Evolutionary conservation across 2,329 filamentous ascomycete genomes (phyloP), one percentile per base, ranked within the genome.

Genomic region (Bipolaris zeicola): DNA sequence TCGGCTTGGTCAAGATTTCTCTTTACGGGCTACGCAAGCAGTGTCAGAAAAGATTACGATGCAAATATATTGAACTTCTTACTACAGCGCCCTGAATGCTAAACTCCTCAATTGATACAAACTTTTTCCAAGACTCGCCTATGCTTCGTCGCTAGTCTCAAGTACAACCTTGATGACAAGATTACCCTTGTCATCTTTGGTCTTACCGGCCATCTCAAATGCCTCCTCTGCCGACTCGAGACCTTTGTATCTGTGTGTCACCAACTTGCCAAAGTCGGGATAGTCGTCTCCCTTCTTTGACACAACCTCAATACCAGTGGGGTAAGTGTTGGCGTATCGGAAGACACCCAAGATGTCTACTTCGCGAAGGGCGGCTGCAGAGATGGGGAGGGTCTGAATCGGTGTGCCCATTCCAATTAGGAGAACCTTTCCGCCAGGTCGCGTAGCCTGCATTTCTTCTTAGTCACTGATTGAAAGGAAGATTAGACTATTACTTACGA

Each of bases 341-440:
- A 92, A 92, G 28, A 91, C 87, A 33, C 89, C 89, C n/a, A 91
- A 77, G 31, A 92, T 88, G 70, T 92, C 89, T 41, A 92, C 87
- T 76, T 93, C 90, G 36, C 89, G 84, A 26, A 91, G 79, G 37
- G 89, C 88, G 3, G 89, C 89, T 5, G 88, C 87, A 6, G 87
- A 89, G 43, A 93, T 79, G 1, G 89, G 89, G 1, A 92, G 80
- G 0, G 88, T 91, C 73, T 92, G 89, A 50, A 91, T 84, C 0
- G 89, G 89, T 5, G 85, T 89, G 36, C 90, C 90, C 89, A 92
- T 92, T 50, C 89, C 90, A 22, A 93, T 89, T 73, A 92, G 87
- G 73, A 92, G 83, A 46, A 92, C 81, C 65, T 87, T 88, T 16
- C 89, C 89, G 24, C 89, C 90, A 0, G 89, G 82, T 55, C 82